Evolutionary conservation across 2,329 filamentous ascomycete species (phyloP), one percentile per base, ranked within the genome.

Genomic region (Canariomyces notabilis): DNA sequence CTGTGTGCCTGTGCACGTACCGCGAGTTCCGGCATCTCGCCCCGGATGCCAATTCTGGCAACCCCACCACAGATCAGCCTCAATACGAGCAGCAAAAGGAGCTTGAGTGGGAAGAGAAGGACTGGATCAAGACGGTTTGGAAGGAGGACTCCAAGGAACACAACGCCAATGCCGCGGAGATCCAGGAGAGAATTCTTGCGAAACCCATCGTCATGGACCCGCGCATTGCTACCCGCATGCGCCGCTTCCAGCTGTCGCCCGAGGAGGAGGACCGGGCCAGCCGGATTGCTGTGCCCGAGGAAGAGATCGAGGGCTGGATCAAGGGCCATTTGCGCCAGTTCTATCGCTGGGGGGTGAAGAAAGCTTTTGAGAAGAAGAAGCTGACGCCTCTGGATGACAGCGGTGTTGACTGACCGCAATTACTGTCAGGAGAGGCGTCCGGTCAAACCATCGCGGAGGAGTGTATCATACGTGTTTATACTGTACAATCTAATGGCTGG

Each of bases 151-250:
- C 63, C 57, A 69, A 60, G 21, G 59, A n/a, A n/a, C n/a, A 60
- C 44, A 52, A 53, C 5, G 42, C 43, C 19, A 43, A 50, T 5
- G 45, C 57, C 1, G 48, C 60, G 48, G 71, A 71, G 46, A 67
- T 67, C 32, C 73, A 73, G 52, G 87, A 90, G 66, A 80, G 77
- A 57, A 82, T 90, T 40, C 95, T 88, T 87, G 66, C 85, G 7
- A 79, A 83, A 44, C 77, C 82, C 9, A 71, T 96, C 42, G 81
- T 86, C 2, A 63, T 95, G 8, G 90, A 98, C 62, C 69, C 79
- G 11, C 77, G 90, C 31, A 82, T 96, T 51, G 79, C 78, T 5
- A 74, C 75, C 59, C 81, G 88, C 43, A 96, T 97, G 91, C 77
- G 85, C 46, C 79, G 79, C 43, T 94, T 93, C 59, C 77, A 85